phyloP scores from a whole-genome alignment of 2,329 filamentous ascomycete species.

The Knufia petricola region DNA sequence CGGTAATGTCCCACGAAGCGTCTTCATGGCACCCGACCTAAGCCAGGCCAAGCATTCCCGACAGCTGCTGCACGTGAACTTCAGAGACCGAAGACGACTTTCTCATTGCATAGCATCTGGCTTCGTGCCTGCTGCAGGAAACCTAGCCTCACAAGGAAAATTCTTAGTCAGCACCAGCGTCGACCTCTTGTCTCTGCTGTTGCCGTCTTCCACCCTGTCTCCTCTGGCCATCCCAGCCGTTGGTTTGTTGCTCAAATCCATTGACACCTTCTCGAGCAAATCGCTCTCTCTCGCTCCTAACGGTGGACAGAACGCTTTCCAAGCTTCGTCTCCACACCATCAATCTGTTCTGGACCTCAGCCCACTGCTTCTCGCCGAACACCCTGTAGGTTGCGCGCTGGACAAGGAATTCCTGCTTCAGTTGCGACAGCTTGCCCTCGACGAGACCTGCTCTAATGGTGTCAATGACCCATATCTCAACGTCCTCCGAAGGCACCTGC shows the following conservation, averaged over 20 bases:
- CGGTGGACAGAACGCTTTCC: constrained; percentile 64
- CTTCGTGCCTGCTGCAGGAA: no score
- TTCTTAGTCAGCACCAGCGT: constrained; percentile 14
- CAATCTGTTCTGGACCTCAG: constrained; percentile 79
- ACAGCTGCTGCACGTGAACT: no score
- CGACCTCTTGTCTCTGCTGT: constrained; percentile 10
- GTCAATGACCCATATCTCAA: constrained; percentile 98
- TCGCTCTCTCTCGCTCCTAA: constrained; percentile 71
- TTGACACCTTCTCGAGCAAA: constrained; percentile 55
- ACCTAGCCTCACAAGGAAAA: no score
- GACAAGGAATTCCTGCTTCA: constrained; percentile 85
- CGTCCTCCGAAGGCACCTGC: constrained; percentile 70
- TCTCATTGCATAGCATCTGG: no score
- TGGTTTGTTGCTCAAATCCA: constrained; percentile 11
- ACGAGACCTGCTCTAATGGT: constrained; percentile 92
- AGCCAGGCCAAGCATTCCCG: no score
- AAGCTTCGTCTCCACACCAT: constrained; percentile 86
- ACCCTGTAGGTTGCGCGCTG: constrained; percentile 95
- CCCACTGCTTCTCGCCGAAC: constrained; percentile 97
- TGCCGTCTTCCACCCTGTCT: constrained; percentile 8
- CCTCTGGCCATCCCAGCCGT: constrained; percentile 6
- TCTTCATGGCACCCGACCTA: no score
- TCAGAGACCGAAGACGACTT: no score
- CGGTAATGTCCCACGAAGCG: no score
- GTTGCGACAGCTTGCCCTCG: constrained; percentile 90